phyloP scores from a whole-genome alignment of 495 filamentous ascomycete species.

The Xylaria intraflava region DNA sequence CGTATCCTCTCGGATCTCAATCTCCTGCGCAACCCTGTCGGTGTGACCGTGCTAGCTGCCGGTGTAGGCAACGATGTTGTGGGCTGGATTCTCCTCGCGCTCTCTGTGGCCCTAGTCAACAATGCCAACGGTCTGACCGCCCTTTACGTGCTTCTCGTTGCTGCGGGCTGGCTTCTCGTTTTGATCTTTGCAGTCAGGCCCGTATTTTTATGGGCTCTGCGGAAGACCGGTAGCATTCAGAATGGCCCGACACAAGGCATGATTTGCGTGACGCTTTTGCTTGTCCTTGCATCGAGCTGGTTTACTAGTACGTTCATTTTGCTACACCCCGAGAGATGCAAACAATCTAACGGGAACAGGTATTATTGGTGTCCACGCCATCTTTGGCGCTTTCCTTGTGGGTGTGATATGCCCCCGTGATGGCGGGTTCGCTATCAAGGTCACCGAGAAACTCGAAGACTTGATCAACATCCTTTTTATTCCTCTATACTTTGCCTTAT shows the following conservation, averaged over 20 bases:
- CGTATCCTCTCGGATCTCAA: conserved; percentile 93
- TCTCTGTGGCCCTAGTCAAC: conserved; percentile 93
- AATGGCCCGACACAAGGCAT: conserved; percentile 88
- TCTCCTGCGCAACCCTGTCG: conserved; percentile 74
- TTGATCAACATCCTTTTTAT: conserved; percentile 82
- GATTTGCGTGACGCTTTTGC: conserved; percentile 72
- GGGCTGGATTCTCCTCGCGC: conserved; percentile 88
- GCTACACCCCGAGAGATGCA: neutral
- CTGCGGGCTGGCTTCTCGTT: conserved; percentile 70
- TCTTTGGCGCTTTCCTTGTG: conserved; percentile 68
- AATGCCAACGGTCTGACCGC: conserved; percentile 77
- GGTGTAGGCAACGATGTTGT: conserved; percentile 95
- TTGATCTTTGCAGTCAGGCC: conserved; percentile 71
- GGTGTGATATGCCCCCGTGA: conserved; percentile 93
- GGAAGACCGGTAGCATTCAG: conserved; percentile 68
- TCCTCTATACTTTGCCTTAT: conserved; percentile 92
- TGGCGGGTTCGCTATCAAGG: conserved; percentile 86
- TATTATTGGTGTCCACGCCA: conserved; percentile 66
- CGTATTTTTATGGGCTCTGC: conserved; percentile 66
- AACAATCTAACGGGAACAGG: conserved; percentile 31
- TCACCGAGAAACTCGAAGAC: conserved; percentile 96
- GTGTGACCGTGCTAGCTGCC: conserved; percentile 84
- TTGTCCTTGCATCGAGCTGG: conserved; percentile 79
- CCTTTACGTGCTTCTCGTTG: conserved; percentile 75
- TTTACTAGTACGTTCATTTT: conserved; percentile 59